phyloP scores from a whole-genome alignment of 768 basidiomycete species.

The Butyriboletus loyo region DNA sequence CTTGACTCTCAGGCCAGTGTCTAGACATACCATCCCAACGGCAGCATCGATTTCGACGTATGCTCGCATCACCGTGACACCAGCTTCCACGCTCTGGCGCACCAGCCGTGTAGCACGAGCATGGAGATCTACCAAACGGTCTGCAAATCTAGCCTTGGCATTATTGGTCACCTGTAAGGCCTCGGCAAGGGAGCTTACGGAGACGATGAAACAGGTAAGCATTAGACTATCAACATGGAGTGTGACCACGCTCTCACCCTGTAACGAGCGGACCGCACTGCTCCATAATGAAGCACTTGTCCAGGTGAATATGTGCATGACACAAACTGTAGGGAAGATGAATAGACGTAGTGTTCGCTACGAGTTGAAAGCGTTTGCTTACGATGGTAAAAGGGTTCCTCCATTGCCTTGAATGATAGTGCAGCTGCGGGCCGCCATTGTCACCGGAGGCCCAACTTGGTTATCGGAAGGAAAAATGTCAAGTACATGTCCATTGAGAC shows the following conservation, averaged over 20 bases:
- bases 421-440: background rate
- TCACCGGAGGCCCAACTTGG: background rate
- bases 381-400: constrained; percentile 34
- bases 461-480: constrained; percentile 17
- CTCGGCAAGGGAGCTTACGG: constrained; percentile 50
- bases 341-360: constrained; percentile 15
- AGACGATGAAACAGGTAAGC: constrained; percentile 1
- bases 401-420: constrained; percentile 23
- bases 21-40: constrained; percentile 53
- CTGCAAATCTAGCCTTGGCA: constrained; percentile 50
- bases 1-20: constrained; percentile 48
- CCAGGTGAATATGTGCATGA: constrained; percentile 64
- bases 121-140: constrained; percentile 44
- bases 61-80: constrained; percentile 67
- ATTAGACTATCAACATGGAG: background rate
- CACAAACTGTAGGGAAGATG: constrained; percentile 38
- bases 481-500: constrained; percentile 28
- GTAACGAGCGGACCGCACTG: constrained; percentile 48
- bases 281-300: constrained; percentile 66
- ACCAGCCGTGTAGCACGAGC: constrained; percentile 52
- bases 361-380: constrained; percentile 4
- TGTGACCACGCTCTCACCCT: constrained; percentile 41
- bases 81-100: constrained; percentile 53
- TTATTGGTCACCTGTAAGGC: constrained; percentile 50
- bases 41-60: constrained; percentile 61